These are phyloP conservation scores for Hypoxylon sp. DNA, from an alignment of 2,329 filamentous ascomycete species.

Conservation along the genomic window DNA sequence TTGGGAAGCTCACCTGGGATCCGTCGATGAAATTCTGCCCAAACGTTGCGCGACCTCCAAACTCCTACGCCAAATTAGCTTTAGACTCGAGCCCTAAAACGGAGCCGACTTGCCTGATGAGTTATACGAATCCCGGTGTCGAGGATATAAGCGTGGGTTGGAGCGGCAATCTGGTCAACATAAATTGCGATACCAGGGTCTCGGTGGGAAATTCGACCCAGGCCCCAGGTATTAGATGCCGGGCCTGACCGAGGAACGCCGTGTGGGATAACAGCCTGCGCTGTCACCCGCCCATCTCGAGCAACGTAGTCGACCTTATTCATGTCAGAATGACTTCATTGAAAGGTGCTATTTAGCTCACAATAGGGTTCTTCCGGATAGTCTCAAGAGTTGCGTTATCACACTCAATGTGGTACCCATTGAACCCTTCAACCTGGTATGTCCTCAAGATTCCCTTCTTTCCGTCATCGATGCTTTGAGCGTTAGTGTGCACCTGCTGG, in stretches of 20 bases:
- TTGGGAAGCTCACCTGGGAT: conserved; percentile 34
- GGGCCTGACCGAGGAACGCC: conserved; percentile 22
- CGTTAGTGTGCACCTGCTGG: conserved; percentile 31
- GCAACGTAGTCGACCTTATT: conserved; percentile 47
- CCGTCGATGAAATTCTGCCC: conserved; percentile 47
- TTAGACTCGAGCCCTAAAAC: background rate
- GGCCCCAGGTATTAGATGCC: conserved; percentile 44
- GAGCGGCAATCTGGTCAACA: conserved; percentile 27
- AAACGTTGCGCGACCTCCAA: conserved; percentile 48
- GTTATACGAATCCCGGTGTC: conserved; percentile 49
- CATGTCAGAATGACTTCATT: conserved; percentile 16
- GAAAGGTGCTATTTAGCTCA: conserved; percentile 19
- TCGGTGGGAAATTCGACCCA: conserved; percentile 49
- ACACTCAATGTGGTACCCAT: conserved; percentile 49
- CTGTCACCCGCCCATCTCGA: conserved; percentile 40
- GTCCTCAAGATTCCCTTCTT: conserved; percentile 43
- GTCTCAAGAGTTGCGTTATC: conserved; percentile 42
- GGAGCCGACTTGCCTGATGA: conserved; percentile 40
- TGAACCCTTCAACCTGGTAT: conserved; percentile 44
- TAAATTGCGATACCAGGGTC: conserved; percentile 39
- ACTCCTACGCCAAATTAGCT: conserved; percentile 41
- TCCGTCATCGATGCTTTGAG: conserved; percentile 14
- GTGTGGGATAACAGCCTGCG: conserved; percentile 24
- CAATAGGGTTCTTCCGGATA: conserved; percentile 42
- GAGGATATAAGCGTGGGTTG: conserved; percentile 47